Percentiles rank a stretch among this genome's conserved stretches.
These are phyloP conservation scores for Asterella californica DNA, from an alignment of 225 moss, liverwort and hornwort genomes.

Conservation along the genomic window DNA sequence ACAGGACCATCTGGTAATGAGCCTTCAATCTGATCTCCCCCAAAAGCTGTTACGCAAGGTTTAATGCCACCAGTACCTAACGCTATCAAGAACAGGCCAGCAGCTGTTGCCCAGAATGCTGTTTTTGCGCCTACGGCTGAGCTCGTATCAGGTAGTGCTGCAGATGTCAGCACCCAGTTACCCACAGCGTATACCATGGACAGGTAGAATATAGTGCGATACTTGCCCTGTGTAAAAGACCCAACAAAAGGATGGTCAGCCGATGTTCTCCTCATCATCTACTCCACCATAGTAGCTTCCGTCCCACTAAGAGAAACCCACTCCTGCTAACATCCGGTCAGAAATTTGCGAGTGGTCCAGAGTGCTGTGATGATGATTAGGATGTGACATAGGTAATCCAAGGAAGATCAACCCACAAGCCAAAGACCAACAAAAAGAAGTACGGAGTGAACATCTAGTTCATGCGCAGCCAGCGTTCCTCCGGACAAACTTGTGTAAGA, in stretches of 20 bases:
- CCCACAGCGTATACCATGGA: conserved; percentile 78
- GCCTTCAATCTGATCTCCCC: conserved; percentile 86
- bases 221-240: conserved; percentile 64
- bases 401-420: not conserved
- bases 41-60: conserved; percentile 88
- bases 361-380: not conserved
- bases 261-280: not conserved
- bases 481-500: not conserved
- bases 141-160: conserved; percentile 59
- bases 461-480: not conserved
- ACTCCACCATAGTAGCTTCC: not conserved
- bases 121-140: conserved; percentile 31
- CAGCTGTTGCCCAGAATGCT: conserved; percentile 63
- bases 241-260: not conserved
- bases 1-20: conserved; percentile 63
- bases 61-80: conserved; percentile 92
- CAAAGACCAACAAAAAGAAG: not conserved
- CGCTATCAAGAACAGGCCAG: conserved; percentile 69
- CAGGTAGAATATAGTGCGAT: conserved; percentile 78
- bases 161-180: conserved; percentile 68
- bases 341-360: not conserved
- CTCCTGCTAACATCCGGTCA: no score
- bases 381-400: not conserved
- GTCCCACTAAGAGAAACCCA: not conserved
- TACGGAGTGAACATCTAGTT: not conserved